A percentile compares a stretch with the other conserved stretches of the same genome.
Evolutionary conservation across 2,329 filamentous ascomycete species (phyloP).

Genomic region (Didymella segeticola): DNA sequence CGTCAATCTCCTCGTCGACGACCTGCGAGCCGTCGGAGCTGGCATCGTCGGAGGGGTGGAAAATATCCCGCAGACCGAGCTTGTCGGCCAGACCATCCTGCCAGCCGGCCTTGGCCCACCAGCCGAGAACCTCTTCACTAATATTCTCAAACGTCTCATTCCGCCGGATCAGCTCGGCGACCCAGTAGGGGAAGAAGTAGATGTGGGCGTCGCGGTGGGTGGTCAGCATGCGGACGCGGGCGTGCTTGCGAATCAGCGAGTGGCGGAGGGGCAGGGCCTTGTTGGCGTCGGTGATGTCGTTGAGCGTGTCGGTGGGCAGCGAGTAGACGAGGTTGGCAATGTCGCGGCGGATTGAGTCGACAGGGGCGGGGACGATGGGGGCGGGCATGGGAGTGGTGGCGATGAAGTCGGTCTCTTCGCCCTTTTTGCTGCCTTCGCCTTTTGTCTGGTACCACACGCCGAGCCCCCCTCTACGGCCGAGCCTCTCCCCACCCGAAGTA

Average conservation of each 20-base stretch:
- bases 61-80: constrained; percentile 72
- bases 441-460: constrained; percentile 93
- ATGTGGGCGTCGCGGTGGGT: constrained; percentile 91
- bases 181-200: constrained; percentile 92
- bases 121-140: constrained; percentile 88
- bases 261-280: constrained; percentile 78
- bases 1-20: constrained; percentile 62
- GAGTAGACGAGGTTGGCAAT: constrained; percentile 84
- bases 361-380: constrained; percentile 64
- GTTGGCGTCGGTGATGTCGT: constrained; percentile 79
- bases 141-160: constrained; percentile 88
- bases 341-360: constrained; percentile 69
- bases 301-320: constrained; percentile 86
- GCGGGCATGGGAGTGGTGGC: constrained; percentile 73
- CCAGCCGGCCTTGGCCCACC: constrained; percentile 96
- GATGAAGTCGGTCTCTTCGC: constrained; percentile 92
- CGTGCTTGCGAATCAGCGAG: constrained; percentile 75
- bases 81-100: constrained; percentile 81
- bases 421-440: constrained; percentile 77
- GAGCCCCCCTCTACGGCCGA: constrained; percentile 76
- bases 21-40: constrained; percentile 42
- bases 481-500: constrained; percentile 61
- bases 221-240: constrained; percentile 79
- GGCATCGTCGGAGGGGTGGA: constrained; percentile 58
- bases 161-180: constrained; percentile 79